Evolutionary conservation across 768 basidiomycete species (phyloP).

Genomic region (Lactifluus piperatus): DNA sequence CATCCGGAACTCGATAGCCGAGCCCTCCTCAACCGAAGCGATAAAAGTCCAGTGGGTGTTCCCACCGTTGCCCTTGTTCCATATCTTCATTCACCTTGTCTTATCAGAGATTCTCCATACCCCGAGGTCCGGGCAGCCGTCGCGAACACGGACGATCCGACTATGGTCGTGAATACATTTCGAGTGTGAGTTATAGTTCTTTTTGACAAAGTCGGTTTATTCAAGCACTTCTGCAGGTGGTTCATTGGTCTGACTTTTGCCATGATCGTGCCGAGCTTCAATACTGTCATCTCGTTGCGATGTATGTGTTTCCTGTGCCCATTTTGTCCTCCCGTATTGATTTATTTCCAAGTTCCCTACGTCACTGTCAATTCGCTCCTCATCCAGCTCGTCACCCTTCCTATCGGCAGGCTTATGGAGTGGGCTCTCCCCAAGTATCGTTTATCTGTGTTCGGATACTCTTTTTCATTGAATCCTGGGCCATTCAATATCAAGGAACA

Average conservation of each 20-base stretch:
- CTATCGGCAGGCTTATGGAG: conserved; percentile 64
- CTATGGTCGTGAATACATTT: conserved; percentile 75
- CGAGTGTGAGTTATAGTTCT: conserved; percentile 41
- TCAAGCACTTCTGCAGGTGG: conserved; percentile 40
- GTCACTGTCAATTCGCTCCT: conserved; percentile 61
- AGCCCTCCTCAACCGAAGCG: conserved; percentile 27
- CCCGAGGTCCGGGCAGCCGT: conserved; percentile 85
- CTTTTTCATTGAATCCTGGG: conserved; percentile 71
- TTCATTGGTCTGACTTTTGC: conserved; percentile 57
- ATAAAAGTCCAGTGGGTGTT: conserved; percentile 64
- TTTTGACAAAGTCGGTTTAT: neutral
- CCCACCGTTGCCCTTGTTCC: neutral
- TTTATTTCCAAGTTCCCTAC: conserved; percentile 43
- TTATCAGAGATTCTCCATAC: conserved; percentile 74
- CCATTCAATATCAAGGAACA: conserved; percentile 92
- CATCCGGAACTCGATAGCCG: conserved; percentile 25
- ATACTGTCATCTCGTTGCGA: conserved; percentile 55
- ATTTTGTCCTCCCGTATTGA: neutral
- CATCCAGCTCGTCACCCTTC: conserved; percentile 64
- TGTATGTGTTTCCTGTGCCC: conserved; percentile 42
- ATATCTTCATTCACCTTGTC: neutral
- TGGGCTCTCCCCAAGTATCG: conserved; percentile 52
- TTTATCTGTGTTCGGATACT: conserved; percentile 62
- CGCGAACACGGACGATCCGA: conserved; percentile 68
- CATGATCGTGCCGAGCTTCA: conserved; percentile 47